Base-by-base conservation (phyloP, 1,284 basidiomycete species). In the Pisolithus thermaeus region DNA sequence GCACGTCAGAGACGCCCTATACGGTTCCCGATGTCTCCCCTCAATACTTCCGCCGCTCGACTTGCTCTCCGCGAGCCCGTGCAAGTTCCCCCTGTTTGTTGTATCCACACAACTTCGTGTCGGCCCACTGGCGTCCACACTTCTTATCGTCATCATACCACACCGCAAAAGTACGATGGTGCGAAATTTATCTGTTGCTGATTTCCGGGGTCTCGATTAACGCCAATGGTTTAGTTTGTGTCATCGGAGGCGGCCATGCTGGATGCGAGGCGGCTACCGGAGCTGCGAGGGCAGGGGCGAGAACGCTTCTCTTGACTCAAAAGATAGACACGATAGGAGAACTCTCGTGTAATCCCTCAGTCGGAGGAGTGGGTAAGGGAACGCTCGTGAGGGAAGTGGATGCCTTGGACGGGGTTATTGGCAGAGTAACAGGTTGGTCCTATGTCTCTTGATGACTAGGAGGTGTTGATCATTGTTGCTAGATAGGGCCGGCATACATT, bases 191-290 rank as follows among this genome's bases (percentile, higher is more conserved):
- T 11, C 20, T 23, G 7, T 32, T 30, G 11, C 38, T 12, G 16
- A 0, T 2, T 40, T n/a, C 16, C 16, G n/a, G 0, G 7, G 27
- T 40, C 7, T 22, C 14, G 12, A 25, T 32, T 51, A 7, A 16
- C 6, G 4, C 6, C 9, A 7, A 7, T 35, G 32, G 12, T 35
- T 28, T 62, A 87, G 90, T 93, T 0, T 87, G 90, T 58, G 77
- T 95, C 28, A 88, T 95, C 57, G 92, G 92, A n/a, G 92, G 87
- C 7, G 92, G 92, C 2, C 92, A 95, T 73, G 92, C 92, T 28
- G 92, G 92, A 1, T 91, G 89, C 59, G 92, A 96, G 67, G 92
- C 92, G 2, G 92, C 92, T 0, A 81, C 91, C 9, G 92, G 85
- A 3, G 80, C 92, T 9, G 90, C 92, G 2, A 75, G 92, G 32